Conservation (phyloP, 2,329 filamentous ascomycete genomes). For the Penicillium sp. region DNA sequence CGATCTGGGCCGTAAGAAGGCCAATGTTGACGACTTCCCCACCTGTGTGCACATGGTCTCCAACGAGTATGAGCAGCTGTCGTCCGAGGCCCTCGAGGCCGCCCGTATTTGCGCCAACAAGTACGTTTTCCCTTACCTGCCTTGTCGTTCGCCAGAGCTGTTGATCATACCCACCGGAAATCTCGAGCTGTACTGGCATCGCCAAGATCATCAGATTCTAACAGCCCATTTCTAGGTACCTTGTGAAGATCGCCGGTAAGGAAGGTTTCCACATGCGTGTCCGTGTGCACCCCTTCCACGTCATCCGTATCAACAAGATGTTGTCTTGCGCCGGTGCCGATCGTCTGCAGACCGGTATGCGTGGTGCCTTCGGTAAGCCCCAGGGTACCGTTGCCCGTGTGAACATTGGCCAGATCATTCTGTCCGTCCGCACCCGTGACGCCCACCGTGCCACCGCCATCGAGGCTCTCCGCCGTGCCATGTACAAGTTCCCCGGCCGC, state of each 20-base stretch:
- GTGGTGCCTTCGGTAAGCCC: conserved; percentile 99
- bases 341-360: conserved; percentile 99
- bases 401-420: conserved; percentile 99
- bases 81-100: conserved; percentile 98
- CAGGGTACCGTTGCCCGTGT: conserved; percentile 98
- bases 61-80: conserved; percentile 99
- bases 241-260: conserved; percentile 70
- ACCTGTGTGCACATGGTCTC: conserved; percentile 98
- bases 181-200: background rate
- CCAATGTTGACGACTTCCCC: conserved; percentile 98
- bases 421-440: conserved; percentile 97
- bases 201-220: conserved; percentile 1
- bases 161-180: background rate
- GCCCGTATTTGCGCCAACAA: conserved; percentile 99
- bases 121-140: conserved; percentile 50
- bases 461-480: conserved; percentile 97
- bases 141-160: no score
- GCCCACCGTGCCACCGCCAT: conserved; percentile 87
- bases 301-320: conserved; percentile 99
- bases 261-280: conserved; percentile 72
- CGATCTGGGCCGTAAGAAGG: conserved; percentile 97
- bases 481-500: conserved; percentile 99
- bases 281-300: conserved; percentile 97
- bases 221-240: conserved; percentile 52
- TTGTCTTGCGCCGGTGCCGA: conserved; percentile 99